A percentile compares a stretch with the other conserved stretches of the same genome.
phyloP scores from a whole-genome alignment of 2,329 filamentous ascomycete genomes.

The Aspergillus brunneoviolaceus region DNA sequence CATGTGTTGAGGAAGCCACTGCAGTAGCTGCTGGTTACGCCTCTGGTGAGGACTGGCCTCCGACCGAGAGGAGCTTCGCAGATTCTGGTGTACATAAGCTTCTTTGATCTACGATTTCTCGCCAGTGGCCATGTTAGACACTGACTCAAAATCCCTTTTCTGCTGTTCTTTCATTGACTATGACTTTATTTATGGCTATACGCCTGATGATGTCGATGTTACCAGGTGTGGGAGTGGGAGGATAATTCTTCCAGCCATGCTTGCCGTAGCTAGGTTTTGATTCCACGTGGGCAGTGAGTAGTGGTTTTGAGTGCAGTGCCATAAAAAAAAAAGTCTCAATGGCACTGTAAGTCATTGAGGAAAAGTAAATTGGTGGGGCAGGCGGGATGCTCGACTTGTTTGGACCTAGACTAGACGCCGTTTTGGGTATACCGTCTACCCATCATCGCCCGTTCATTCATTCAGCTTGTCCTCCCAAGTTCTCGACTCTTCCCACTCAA shows the following conservation, averaged over 20 bases:
- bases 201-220: neutral
- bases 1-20: conserved; percentile 14
- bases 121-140: conserved; percentile 27
- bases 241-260: neutral
- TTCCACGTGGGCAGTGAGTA: neutral
- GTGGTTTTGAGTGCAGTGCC: too few species aligned
- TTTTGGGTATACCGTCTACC: neutral
- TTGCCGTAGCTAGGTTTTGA: neutral
- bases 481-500: neutral
- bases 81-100: conserved; percentile 40
- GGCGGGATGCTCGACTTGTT: neutral
- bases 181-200: neutral
- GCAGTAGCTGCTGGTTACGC: conserved; percentile 11
- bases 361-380: conserved; percentile 2
- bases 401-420: neutral
- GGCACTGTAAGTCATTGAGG: neutral
- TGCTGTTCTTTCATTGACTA: neutral
- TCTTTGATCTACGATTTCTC: conserved; percentile 21
- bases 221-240: neutral
- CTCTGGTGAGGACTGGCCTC: conserved; percentile 15
- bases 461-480: neutral
- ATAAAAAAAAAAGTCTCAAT: too few species aligned
- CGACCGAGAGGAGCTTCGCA: conserved; percentile 23
- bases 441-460: neutral
- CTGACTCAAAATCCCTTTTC: conserved; percentile 1